A percentile compares a stretch with the other conserved stretches of the same genome.
Evolutionary conservation across 768 basidiomycete species (phyloP).

Genomic region (Lactarius psammicola): DNA sequence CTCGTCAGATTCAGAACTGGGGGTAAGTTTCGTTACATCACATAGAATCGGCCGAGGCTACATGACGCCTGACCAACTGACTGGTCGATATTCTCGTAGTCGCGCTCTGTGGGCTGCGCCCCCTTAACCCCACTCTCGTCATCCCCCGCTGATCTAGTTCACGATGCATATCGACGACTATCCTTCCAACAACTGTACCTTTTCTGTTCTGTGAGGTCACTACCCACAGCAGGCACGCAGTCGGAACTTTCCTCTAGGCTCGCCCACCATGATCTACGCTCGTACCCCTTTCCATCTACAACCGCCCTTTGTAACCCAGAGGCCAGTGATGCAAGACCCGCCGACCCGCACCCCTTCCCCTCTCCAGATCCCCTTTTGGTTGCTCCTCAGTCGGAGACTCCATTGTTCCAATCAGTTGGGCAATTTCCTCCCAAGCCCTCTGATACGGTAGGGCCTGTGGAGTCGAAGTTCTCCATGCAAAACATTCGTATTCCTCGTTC

Average conservation of each 20-base stretch:
- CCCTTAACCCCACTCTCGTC: constrained; percentile 7
- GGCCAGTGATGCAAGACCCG: constrained; percentile 7
- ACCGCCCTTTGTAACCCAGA: constrained; percentile 27
- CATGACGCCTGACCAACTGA: not conserved
- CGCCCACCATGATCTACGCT: constrained; percentile 71
- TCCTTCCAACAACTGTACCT: constrained; percentile 66
- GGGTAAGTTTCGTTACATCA: constrained; percentile 13
- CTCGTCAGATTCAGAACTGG: constrained; percentile 16
- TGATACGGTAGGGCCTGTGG: not conserved
- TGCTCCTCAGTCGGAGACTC: not conserved
- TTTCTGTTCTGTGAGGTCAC: constrained; percentile 69
- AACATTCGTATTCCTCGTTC: constrained; percentile 28
- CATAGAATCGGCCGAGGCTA: not conserved
- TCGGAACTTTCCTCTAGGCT: constrained; percentile 67
- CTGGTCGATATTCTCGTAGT: not conserved
- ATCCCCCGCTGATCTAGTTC: constrained; percentile 45
- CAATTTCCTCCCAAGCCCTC: not conserved
- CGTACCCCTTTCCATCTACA: constrained; percentile 57
- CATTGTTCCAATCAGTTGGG: not conserved
- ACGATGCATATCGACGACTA: constrained; percentile 67
- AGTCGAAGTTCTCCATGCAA: constrained; percentile 17
- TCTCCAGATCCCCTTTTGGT: not conserved
- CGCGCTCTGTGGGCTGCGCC: not conserved
- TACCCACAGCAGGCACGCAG: constrained; percentile 64
- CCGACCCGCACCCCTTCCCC: not conserved